A percentile compares a stretch with the other conserved stretches of the same genome.
Evolutionary conservation across 108 stramenopile genomes (phyloP).

Genomic region (Stephanodiscus minutulus): DNA sequence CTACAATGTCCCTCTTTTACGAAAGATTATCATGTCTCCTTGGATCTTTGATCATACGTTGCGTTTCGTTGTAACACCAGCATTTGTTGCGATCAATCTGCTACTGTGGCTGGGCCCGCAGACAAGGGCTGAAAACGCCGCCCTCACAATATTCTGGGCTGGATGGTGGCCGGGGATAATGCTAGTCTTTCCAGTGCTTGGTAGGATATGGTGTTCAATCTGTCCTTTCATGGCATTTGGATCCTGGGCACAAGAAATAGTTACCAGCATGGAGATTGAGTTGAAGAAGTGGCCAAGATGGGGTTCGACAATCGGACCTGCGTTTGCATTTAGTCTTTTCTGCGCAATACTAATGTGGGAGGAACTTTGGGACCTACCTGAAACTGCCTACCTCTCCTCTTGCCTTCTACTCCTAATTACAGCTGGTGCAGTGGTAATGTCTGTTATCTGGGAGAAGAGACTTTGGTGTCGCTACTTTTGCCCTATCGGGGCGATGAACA

Average conservation of each 20-base stretch:
- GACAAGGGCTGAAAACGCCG: slow-evolving; percentile 39
- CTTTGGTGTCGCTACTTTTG: slow-evolving; percentile 46
- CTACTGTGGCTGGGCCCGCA: slow-evolving; percentile 42
- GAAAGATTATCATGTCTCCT: slow-evolving; percentile 35
- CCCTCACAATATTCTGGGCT: slow-evolving; percentile 49
- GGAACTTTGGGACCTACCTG: slow-evolving; percentile 45
- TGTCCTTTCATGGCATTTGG: slow-evolving; percentile 54
- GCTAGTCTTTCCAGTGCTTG: slow-evolving; percentile 43
- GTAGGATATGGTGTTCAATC: slow-evolving; percentile 43
- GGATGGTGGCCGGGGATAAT: slow-evolving; percentile 56
- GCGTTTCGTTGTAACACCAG: slow-evolving; percentile 29
- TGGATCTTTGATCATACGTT: slow-evolving; percentile 42
- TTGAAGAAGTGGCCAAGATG: slow-evolving; percentile 49
- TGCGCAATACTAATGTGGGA: slow-evolving; percentile 48
- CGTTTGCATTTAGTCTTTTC: slow-evolving; percentile 47
- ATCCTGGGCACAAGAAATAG: slow-evolving; percentile 31
- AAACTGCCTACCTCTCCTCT: slow-evolving; percentile 26
- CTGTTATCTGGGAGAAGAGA: slow-evolving; percentile 32
- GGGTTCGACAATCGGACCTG: slow-evolving; percentile 27
- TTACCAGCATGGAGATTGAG: slow-evolving; percentile 25
- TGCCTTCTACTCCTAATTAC: slow-evolving; percentile 46
- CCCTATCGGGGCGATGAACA: slow-evolving; percentile 46
- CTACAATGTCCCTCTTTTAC: slow-evolving; percentile 32
- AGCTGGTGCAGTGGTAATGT: slow-evolving; percentile 38
- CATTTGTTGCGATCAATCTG: slow-evolving; percentile 14